A percentile compares a stretch with the other conserved stretches of the same genome.
These are phyloP conservation scores for Oryza glaberrima DNA, from an alignment of 176 grass and related monocot species.

Conservation along the genomic window DNA sequence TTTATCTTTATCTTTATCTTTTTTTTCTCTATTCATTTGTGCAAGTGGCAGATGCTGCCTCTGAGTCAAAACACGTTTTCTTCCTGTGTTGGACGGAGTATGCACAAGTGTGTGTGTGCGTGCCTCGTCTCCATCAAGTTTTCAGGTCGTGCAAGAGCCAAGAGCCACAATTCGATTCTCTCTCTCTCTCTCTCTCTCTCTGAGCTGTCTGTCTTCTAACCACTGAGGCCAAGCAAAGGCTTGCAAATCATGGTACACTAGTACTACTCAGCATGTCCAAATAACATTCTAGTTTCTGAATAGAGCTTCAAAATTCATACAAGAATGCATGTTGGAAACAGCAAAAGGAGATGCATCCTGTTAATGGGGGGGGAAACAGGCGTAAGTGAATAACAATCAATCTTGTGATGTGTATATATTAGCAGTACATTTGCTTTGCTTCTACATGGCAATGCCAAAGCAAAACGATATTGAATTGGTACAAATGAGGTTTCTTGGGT, in stretches of 20 bases:
- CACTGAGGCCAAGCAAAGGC: not conserved
- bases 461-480: not conserved
- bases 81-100: not conserved
- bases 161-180: not conserved
- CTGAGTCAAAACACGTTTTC: not conserved
- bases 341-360: too few species aligned
- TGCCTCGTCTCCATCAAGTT: not conserved
- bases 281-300: too few species aligned
- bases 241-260: not conserved
- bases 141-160: not conserved
- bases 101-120: too few species aligned
- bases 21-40: not conserved
- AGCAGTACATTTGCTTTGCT: constrained; percentile 18
- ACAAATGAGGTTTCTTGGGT: not conserved
- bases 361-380: not conserved
- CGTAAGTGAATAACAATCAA: not conserved
- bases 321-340: not conserved
- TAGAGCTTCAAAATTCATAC: not conserved
- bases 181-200: too few species aligned
- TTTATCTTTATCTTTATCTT: too few species aligned
- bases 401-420: constrained; percentile 22
- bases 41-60: not conserved
- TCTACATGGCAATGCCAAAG: constrained; percentile 26
- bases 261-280: not conserved
- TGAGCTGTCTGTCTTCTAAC: too few species aligned